A percentile compares a stretch with the other conserved stretches of the same genome.
phyloP scores from a whole-genome alignment of 1,139 yeast genomes.

The Yamadazyma sp. region DNA sequence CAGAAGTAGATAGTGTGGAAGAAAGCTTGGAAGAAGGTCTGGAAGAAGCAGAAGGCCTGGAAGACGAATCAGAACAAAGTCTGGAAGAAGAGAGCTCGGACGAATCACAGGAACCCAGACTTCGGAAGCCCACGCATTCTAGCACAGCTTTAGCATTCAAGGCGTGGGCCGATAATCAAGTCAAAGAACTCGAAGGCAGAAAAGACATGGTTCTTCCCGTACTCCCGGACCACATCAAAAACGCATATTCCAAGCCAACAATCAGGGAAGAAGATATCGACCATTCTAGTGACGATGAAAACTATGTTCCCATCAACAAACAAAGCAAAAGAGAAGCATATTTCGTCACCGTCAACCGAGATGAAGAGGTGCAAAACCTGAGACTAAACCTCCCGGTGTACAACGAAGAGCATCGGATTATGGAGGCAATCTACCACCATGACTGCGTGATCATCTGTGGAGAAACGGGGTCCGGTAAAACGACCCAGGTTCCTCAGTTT shows the following conservation, averaged over 20 bases:
- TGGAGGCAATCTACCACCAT: slow-evolving; percentile 95
- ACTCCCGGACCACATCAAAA: slow-evolving; percentile 50
- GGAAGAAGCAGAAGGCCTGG: slow-evolving; percentile 20
- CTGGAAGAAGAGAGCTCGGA: slow-evolving; percentile 7
- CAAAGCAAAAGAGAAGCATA: slow-evolving; percentile 59
- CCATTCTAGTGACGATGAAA: slow-evolving; percentile 58
- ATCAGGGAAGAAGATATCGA: slow-evolving; percentile 64
- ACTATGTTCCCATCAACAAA: slow-evolving; percentile 56
- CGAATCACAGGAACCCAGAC: slow-evolving; percentile 23
- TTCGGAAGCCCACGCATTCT: slow-evolving; percentile 46
- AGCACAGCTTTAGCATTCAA: slow-evolving; percentile 48
- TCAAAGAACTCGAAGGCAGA: slow-evolving; percentile 60
- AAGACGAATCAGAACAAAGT: slow-evolving; percentile 18
- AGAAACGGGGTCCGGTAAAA: slow-evolving; percentile 84
- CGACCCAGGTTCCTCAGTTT: slow-evolving; percentile 78
- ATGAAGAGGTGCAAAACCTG: slow-evolving; percentile 61
- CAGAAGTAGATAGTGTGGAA: slow-evolving; percentile 30
- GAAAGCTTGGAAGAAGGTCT: slow-evolving; percentile 29
- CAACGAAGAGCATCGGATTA: slow-evolving; percentile 86
- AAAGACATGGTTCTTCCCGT: slow-evolving; percentile 49
- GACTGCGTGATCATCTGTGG: slow-evolving; percentile 93
- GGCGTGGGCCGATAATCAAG: slow-evolving; percentile 61
- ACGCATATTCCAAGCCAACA: slow-evolving; percentile 39
- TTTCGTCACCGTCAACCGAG: slow-evolving; percentile 66
- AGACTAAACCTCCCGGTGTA: slow-evolving; percentile 83